Base-by-base conservation (phyloP, 306 rosid species). In the Aeschynomene evenia region DNA sequence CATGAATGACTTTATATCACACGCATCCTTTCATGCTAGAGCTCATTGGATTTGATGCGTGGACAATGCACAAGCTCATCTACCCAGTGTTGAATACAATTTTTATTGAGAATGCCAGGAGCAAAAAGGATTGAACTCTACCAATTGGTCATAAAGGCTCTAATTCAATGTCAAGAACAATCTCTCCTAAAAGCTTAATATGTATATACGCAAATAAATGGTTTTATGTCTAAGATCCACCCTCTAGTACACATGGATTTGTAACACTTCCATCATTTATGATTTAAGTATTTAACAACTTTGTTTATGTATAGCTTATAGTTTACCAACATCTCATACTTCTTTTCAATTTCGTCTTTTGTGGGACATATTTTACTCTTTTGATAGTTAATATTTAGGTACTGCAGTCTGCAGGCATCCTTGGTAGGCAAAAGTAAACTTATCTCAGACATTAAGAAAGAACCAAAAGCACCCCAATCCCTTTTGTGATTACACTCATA, bases 291-390 rank as follows among this genome's bases (percentile, higher is more conserved):
- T 24, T 8, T 46, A 15, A 20, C 16, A 46, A 0, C 22, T 66
- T 13, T 6, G 26, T 45, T 45, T n/a, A 13, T 12, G 24, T 9
- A 43, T 8, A 43, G 50, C 20, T 18, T 33, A 16, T n/a, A 31
- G 26, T 20, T 26, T 28, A 62, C 21, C 68, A 33, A 74, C 28
- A 60, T 50, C 13, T 62, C 20, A 21, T 16, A 29, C 21, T 37
- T 52, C 48, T 34, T 33, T 59, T 10, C 10, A 57, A 37, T 64
- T 63, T 39, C 70, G 65, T 75, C 64, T 29, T 52, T 63, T 54
- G 48, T 13, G 18, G 58, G 33, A 21, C 9, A 21, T 49, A 10
- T 55, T 29, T 29, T 12, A 26, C 21, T 59, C 10, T 15, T 19
- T 10, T 11, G 7, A 33, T 16, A 34, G n/a, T 52, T 74, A 22